Base-by-base conservation (phyloP, 805 yeast species). In the Candida schatavii region DNA sequence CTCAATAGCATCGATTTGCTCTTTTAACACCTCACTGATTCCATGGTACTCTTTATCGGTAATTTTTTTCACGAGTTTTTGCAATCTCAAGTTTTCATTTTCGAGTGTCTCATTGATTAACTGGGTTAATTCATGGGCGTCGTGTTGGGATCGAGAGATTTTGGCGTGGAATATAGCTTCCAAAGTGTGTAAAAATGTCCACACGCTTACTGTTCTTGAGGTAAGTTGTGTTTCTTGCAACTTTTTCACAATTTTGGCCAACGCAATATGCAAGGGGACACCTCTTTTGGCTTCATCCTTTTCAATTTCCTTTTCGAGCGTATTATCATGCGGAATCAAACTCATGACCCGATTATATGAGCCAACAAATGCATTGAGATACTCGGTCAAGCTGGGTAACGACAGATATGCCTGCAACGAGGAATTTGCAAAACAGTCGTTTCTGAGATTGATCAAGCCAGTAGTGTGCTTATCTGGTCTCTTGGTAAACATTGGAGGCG, bases 381-480 rank as follows among this genome's bases (percentile, higher is more conserved):
- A 85, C 3, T 62, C 66, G 28, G 82, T 77, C 37, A 86, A 55
- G 0, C 75, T 74, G 0, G 86, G 82, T 14, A 83, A 57, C 0
- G 88, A 64, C 14, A 83, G 76, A 41, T 85, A 72, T 0, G 90
- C 93, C 59, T 91, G 99, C 15, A 93, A 55, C 1, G 90, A 81
- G 5, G 95, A 78, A 56, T 93, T 91, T 46, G 96, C 96, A 66
- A 88, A 91, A 61, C 99, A 91, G 59, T 89, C 97, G 49, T 88
- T 87, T 45, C 90, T 77, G 48, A 82, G 71, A 60, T 91, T 93
- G 50, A 82, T 73, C 35, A 91, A 67, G 2, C 97, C 97, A 0
- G 93, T 88, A 9, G 96, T 84, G 54, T 78, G 70, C 49, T 77
- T 82, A 49, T 85, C 91, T 5, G 84, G 81, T 56, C 93, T 67